These are phyloP conservation scores for Gigaspora rosea DNA, from an alignment of 192 early-diverging fungal genomes.

Conservation along the genomic window DNA sequence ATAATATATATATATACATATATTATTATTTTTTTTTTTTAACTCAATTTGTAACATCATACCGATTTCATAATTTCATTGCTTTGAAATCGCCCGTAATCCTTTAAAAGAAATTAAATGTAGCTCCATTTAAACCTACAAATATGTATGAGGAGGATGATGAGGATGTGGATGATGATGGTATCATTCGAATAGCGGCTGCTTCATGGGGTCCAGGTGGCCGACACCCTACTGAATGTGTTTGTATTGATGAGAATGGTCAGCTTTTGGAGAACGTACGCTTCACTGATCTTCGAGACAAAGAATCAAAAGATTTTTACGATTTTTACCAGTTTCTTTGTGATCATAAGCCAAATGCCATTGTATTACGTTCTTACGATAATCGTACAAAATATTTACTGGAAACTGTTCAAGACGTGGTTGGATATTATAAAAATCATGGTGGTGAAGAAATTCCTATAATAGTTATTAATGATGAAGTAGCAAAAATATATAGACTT, in stretches of 20 bases:
- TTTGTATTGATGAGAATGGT: conserved; percentile 78
- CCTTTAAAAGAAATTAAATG: neutral
- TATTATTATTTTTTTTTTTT: neutral
- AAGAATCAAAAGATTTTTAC: conserved; percentile 36
- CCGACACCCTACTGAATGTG: conserved; percentile 55
- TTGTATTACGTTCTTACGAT: conserved; percentile 81
- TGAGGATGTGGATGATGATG: no score
- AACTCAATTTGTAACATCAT: no score
- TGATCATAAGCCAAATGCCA: conserved; percentile 69
- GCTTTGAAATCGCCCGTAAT: no score
- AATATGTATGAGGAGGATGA: conserved; percentile 35
- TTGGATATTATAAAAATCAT: conserved; percentile 45
- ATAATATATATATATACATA: neutral
- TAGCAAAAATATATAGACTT: conserved; percentile 77
- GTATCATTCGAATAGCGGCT: conserved; percentile 56
- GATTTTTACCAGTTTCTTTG: conserved; percentile 60
- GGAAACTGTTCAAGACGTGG: conserved; percentile 61
- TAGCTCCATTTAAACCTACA: neutral
- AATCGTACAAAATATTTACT: conserved; percentile 74
- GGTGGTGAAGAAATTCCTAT: conserved; percentile 54
- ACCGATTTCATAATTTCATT: no score
- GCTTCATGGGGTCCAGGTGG: conserved; percentile 74
- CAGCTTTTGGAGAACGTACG: conserved; percentile 57
- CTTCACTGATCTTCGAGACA: conserved; percentile 23
- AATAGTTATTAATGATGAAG: conserved; percentile 84